phyloP scores from a whole-genome alignment of 169 alveolate genomes.

The Haemoproteus tartakovskyi region DNA sequence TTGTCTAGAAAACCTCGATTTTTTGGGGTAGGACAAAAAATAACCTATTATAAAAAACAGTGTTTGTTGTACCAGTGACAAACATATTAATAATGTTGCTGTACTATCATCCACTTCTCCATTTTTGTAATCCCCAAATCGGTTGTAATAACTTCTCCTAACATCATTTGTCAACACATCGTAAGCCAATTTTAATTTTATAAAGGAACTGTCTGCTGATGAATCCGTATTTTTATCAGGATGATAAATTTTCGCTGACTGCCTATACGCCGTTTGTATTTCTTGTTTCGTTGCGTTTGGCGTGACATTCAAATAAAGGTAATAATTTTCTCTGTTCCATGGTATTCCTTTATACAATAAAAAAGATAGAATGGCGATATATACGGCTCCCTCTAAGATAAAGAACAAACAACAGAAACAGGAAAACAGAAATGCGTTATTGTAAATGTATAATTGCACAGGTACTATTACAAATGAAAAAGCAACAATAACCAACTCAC shows the following conservation, averaged over 20 bases:
- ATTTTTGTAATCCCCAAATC: conserved; percentile 64
- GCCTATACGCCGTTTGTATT: conserved; percentile 62
- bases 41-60: conserved; percentile 64
- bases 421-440: background rate
- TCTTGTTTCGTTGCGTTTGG: conserved; percentile 64
- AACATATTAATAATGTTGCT: conserved; percentile 49
- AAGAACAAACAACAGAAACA: background rate
- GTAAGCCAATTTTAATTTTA: conserved; percentile 49
- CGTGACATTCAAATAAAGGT: conserved; percentile 22
- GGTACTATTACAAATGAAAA: no score
- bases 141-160: conserved; percentile 55
- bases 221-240: conserved; percentile 58
- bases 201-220: conserved; percentile 46
- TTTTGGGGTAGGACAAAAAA: conserved; percentile 45
- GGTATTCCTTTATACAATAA: conserved; percentile 56
- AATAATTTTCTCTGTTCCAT: conserved; percentile 55
- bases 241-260: conserved; percentile 59
- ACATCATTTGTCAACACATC: conserved; percentile 46
- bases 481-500: no score
- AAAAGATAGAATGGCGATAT: conserved; percentile 36
- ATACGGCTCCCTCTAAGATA: conserved; percentile 19
- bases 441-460: no score
- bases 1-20: conserved; percentile 42
- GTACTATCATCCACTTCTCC: conserved; percentile 65
- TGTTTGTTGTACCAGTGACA: conserved; percentile 55